Evolutionary conservation across 2,329 filamentous ascomycete genomes (phyloP).

Genomic region (Xylaria digitata): DNA sequence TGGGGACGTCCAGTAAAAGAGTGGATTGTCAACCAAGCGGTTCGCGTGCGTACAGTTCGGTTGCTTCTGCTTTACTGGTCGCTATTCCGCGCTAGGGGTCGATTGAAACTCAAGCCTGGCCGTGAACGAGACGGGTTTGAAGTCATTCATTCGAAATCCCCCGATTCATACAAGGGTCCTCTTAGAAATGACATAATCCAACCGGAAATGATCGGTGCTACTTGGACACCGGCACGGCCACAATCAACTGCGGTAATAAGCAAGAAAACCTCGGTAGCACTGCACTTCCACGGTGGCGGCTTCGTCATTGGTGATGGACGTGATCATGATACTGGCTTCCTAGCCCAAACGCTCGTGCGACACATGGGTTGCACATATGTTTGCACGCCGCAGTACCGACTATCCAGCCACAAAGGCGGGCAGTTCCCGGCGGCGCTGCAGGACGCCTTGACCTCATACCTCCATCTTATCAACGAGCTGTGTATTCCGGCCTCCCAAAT

Average conservation of each 20-base stretch:
- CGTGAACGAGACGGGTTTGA: constrained; percentile 30
- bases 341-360: constrained; percentile 41
- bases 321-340: constrained; percentile 47
- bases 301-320: constrained; percentile 50
- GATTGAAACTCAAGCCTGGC: constrained; percentile 30
- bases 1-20: constrained; percentile 21
- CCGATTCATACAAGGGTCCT: constrained; percentile 26
- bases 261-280: constrained; percentile 29
- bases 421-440: constrained; percentile 50
- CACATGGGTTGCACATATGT: constrained; percentile 44
- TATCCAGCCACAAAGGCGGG: constrained; percentile 41
- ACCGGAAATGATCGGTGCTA: constrained; percentile 26
- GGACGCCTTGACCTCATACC: constrained; percentile 50
- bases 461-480: constrained; percentile 42
- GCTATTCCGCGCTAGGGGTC: constrained; percentile 6
- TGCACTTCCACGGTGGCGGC: constrained; percentile 52
- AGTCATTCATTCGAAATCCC: constrained; percentile 23
- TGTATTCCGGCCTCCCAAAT: constrained; percentile 46
- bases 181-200: constrained; percentile 15
- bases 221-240: constrained; percentile 33
- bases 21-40: constrained; percentile 31
- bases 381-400: constrained; percentile 51
- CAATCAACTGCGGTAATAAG: neutral
- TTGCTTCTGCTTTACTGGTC: constrained; percentile 25
- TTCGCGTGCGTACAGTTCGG: constrained; percentile 29